Conservation (phyloP, 306 rosid genomes). For the Glycine latifolia region DNA sequence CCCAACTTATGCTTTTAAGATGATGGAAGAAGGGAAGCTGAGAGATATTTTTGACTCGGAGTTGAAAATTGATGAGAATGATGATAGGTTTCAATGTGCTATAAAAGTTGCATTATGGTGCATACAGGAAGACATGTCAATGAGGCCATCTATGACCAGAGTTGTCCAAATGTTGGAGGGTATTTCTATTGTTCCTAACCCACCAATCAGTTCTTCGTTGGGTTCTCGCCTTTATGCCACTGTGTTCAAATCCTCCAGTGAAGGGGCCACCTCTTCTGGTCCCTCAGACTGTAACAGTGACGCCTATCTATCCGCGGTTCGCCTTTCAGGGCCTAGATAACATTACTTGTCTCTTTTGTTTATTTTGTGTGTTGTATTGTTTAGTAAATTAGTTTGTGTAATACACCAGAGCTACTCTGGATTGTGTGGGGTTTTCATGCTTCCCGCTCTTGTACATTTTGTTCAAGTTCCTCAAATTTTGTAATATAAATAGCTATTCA, state of each 20-base stretch:
- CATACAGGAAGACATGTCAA: conserved; percentile 85
- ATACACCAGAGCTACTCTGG: not conserved
- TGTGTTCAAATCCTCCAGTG: conserved; percentile 63
- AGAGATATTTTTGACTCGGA: conserved; percentile 62
- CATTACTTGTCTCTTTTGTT: conserved; percentile 31
- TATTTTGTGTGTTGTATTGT: not conserved
- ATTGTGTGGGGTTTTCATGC: conserved; percentile 32
- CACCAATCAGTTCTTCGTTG: conserved; percentile 61
- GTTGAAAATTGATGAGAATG: conserved; percentile 49
- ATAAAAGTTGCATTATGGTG: conserved; percentile 88
- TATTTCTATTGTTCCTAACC: conserved; percentile 66
- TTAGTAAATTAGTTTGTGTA: conserved; percentile 21
- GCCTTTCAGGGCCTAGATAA: conserved; percentile 90
- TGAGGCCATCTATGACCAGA: conserved; percentile 85
- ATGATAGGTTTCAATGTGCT: conserved; percentile 59
- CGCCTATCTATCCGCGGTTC: conserved; percentile 72
- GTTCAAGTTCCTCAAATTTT: conserved; percentile 38
- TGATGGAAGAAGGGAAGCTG: conserved; percentile 87
- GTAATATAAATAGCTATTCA: conserved; percentile 32
- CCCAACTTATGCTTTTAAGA: conserved; percentile 80
- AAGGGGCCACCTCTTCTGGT: conserved; percentile 72
- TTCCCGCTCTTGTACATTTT: conserved; percentile 46
- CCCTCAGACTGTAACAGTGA: conserved; percentile 83
- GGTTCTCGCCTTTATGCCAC: conserved; percentile 65
- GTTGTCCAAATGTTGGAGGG: conserved; percentile 97